Conservation (phyloP, 176 grass and related monocot species). For the Avena insularis region DNA sequence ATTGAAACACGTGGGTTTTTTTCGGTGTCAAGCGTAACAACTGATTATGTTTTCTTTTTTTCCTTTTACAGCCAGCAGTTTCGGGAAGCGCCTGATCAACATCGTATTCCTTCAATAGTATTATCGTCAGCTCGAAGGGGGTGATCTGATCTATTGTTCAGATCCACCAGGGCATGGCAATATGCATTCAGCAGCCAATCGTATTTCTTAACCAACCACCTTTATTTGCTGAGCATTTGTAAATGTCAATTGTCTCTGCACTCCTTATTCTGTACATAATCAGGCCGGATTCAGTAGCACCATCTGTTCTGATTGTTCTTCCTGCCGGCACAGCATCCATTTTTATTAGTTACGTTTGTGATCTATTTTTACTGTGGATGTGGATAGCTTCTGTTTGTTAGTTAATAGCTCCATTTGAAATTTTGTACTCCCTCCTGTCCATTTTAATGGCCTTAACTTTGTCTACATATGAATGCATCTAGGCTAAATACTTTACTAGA, state of each 20-base stretch:
- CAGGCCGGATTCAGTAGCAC: conserved; percentile 35
- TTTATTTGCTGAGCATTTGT: conserved; percentile 41
- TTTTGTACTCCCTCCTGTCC: neutral
- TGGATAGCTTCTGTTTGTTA: conserved; percentile 1
- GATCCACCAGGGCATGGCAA: conserved; percentile 54
- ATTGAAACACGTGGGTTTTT: neutral
- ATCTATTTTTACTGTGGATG: conserved; percentile 23
- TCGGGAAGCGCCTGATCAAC: conserved; percentile 35
- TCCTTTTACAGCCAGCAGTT: conserved; percentile 46
- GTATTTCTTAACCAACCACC: conserved; percentile 22
- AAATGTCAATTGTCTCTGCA: conserved; percentile 25
- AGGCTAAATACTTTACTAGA: too few relatives aligned
- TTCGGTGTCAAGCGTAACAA: conserved; percentile 23
- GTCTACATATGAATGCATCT: too few relatives aligned
- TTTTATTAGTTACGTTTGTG: conserved; percentile 22
- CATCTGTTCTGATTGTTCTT: conserved; percentile 34
- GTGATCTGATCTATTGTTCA: conserved; percentile 52
- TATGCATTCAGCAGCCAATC: conserved; percentile 39
- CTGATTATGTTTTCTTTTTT: conserved; percentile 35
- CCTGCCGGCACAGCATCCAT: neutral
- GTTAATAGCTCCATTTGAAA: too few relatives aligned
- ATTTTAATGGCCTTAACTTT: too few relatives aligned
- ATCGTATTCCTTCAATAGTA: conserved; percentile 19
- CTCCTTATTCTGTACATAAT: conserved; percentile 43
- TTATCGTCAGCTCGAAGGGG: conserved; percentile 37